phyloP scores from a whole-genome alignment of 306 rosid species.

The Castanea mollissima region DNA sequence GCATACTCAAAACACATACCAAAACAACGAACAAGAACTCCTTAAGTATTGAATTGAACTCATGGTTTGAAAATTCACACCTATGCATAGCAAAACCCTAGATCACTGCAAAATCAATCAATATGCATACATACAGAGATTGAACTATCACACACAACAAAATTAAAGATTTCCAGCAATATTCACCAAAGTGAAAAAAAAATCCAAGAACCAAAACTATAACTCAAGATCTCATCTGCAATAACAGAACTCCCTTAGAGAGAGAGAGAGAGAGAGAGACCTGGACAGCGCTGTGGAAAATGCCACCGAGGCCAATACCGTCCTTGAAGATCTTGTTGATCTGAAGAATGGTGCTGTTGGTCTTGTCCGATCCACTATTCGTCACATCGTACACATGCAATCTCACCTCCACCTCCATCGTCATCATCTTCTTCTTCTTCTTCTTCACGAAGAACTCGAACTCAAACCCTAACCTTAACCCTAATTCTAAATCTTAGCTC shows the following conservation, averaged over 20 bases:
- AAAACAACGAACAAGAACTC: too few relatives aligned
- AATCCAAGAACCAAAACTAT: slow-evolving; percentile 4
- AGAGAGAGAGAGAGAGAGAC: slow-evolving; percentile 28
- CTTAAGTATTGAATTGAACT: too few relatives aligned
- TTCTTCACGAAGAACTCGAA: slow-evolving; percentile 29
- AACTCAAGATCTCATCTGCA: slow-evolving; percentile 36
- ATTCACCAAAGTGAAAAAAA: background rate
- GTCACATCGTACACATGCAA: slow-evolving; percentile 93
- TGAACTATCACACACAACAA: background rate
- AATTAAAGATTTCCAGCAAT: background rate
- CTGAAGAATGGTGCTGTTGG: slow-evolving; percentile 87
- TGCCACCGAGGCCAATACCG: slow-evolving; percentile 96
- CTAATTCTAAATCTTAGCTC: background rate
- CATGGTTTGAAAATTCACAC: too few relatives aligned
- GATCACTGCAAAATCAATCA: background rate
- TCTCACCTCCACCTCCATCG: slow-evolving; percentile 72
- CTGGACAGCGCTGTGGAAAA: slow-evolving; percentile 98
- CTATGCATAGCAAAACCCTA: background rate
- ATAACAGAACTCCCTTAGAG: slow-evolving; percentile 13
- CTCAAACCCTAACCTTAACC: background rate
- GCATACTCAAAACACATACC: too few relatives aligned
- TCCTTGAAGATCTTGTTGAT: slow-evolving; percentile 99
- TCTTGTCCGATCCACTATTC: slow-evolving; percentile 97
- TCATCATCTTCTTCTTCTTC: slow-evolving; percentile 32
- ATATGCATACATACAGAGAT: background rate